phyloP scores from a whole-genome alignment of 2,329 filamentous ascomycete genomes.

The Trichoderma koningii region DNA sequence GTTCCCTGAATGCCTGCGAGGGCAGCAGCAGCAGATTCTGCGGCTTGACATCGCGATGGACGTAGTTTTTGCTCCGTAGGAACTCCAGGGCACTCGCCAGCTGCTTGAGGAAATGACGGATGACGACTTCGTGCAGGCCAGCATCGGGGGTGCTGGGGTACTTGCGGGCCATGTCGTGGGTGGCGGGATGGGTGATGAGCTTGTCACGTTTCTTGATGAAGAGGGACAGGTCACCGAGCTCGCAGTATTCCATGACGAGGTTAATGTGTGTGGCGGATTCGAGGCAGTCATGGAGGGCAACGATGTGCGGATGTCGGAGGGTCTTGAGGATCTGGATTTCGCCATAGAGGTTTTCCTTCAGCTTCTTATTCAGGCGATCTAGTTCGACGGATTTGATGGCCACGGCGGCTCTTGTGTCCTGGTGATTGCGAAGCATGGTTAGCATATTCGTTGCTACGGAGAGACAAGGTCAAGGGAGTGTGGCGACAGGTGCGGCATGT shows the following conservation, averaged over 20 bases:
- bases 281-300: conserved; percentile 91
- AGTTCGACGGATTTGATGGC: conserved; percentile 97
- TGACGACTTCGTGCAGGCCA: conserved; percentile 94
- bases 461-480: not conserved
- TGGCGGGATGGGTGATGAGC: conserved; percentile 75
- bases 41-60: conserved; percentile 96
- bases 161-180: conserved; percentile 86
- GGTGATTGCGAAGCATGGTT: conserved; percentile 24
- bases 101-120: conserved; percentile 94
- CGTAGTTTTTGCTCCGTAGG: conserved; percentile 78
- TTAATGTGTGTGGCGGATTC: conserved; percentile 88
- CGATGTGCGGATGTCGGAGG: conserved; percentile 93
- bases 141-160: conserved; percentile 83
- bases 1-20: conserved; percentile 68
- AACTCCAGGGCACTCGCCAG: conserved; percentile 90
- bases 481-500: not conserved
- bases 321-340: conserved; percentile 96
- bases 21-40: conserved; percentile 93
- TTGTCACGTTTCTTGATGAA: conserved; percentile 95
- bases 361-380: conserved; percentile 87
- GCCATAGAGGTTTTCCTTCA: conserved; percentile 92
- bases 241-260: conserved; percentile 98
- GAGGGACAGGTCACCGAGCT: conserved; percentile 87
- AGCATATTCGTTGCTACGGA: not conserved
- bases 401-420: conserved; percentile 80